phyloP scores from a whole-genome alignment of 1,139 yeast genomes.

The Suhomyces taliae region DNA sequence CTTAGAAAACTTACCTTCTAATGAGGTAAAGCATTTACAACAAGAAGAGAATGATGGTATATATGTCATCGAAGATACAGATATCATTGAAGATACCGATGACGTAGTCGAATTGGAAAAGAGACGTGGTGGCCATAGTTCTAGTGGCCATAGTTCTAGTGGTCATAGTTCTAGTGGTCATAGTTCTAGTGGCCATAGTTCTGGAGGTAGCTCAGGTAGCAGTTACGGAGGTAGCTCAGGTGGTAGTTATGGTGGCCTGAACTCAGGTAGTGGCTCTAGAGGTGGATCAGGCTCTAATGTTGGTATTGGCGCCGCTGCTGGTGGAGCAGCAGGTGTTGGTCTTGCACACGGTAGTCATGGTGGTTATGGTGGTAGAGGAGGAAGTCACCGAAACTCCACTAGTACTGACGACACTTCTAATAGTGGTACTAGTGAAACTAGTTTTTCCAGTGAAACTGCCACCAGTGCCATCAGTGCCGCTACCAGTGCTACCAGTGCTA shows the following conservation, averaged over 20 bases:
- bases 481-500: no score
- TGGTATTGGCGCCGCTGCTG: neutral
- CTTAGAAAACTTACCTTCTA: no score
- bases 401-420: neutral
- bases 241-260: neutral
- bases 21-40: no score
- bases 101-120: neutral
- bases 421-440: no score
- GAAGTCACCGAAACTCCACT: neutral
- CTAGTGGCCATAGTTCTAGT: neutral
- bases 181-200: neutral
- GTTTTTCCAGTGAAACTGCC: no score
- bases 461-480: no score
- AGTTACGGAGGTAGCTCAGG: neutral
- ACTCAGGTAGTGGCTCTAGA: neutral
- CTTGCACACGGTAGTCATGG: neutral
- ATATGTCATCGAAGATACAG: neutral
- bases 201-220: neutral
- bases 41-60: neutral
- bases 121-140: neutral
- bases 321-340: neutral
- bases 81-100: neutral
- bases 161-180: neutral
- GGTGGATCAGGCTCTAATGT: neutral
- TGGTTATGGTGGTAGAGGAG: neutral